A percentile compares a stretch with the other conserved stretches of the same genome.
These are phyloP conservation scores for Boletus mariae DNA, from an alignment of 1,284 basidiomycete genomes.

Conservation along the genomic window DNA sequence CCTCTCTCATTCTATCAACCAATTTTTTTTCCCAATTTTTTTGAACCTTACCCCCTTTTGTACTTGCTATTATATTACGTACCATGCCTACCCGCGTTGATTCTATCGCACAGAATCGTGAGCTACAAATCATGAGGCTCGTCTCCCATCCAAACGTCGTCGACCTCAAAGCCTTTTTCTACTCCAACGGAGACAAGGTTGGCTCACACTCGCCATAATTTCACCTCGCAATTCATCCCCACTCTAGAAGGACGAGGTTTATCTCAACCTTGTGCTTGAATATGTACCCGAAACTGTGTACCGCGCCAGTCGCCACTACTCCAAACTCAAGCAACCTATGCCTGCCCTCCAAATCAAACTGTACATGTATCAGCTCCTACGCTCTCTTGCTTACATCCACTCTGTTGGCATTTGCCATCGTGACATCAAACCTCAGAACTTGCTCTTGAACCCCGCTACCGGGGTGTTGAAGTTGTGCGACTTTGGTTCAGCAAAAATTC, in stretches of 20 bases:
- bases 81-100: constrained; percentile 7
- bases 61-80: neutral
- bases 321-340: constrained; percentile 99
- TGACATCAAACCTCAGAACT: constrained; percentile 99
- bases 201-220: constrained; percentile 20
- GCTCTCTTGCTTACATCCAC: constrained; percentile 97
- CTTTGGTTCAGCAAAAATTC: constrained; percentile 98
- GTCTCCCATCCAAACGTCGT: constrained; percentile 98
- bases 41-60: neutral
- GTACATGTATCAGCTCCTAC: constrained; percentile 96
- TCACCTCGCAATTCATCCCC: constrained; percentile 6
- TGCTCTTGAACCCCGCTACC: constrained; percentile 93
- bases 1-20: constrained; percentile 18
- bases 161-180: constrained; percentile 97
- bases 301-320: constrained; percentile 96
- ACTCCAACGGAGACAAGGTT: constrained; percentile 99
- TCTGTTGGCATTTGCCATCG: constrained; percentile 97
- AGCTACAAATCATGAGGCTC: constrained; percentile 99
- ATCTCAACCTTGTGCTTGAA: constrained; percentile 98
- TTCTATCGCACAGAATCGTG: constrained; percentile 76
- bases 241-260: constrained; percentile 95
- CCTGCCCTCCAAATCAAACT: constrained; percentile 99
- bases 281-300: constrained; percentile 99
- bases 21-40: constrained; percentile 10
- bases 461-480: constrained; percentile 98